Evolutionary conservation across 2,329 filamentous ascomycete species (phyloP).

Genomic region (Sporothrix mexicana): DNA sequence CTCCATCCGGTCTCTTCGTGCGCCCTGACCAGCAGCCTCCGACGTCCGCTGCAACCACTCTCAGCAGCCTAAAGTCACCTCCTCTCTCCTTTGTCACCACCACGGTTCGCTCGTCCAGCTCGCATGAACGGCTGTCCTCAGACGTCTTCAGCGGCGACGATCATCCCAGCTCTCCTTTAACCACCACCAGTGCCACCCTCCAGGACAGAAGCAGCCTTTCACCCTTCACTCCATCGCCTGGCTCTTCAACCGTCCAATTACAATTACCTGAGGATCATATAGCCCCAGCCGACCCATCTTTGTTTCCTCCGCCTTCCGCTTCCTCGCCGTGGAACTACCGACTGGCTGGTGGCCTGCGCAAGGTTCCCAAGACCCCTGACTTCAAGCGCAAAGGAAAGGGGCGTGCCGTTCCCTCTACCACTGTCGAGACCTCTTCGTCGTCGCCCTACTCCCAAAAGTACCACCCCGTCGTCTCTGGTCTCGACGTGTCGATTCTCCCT

Average conservation of each 20-base stretch:
- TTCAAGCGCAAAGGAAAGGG: constrained; percentile 49
- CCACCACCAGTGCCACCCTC: constrained; percentile 49
- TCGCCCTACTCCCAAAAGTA: constrained; percentile 26
- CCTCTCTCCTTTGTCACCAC: constrained; percentile 50
- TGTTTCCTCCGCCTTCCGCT: neutral
- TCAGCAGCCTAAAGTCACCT: constrained; percentile 49
- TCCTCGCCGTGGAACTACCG: constrained; percentile 59
- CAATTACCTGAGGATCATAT: constrained; percentile 46
- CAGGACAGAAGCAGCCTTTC: constrained; percentile 53
- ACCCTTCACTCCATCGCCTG: constrained; percentile 43
- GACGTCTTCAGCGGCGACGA: constrained; percentile 56
- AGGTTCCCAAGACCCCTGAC: constrained; percentile 55
- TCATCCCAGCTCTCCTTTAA: constrained; percentile 53
- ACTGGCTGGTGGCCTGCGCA: constrained; percentile 61
- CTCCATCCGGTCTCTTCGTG: constrained; percentile 33
- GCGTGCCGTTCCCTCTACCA: constrained; percentile 23
- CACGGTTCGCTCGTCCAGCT: constrained; percentile 52
- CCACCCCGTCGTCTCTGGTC: constrained; percentile 20
- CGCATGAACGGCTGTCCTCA: constrained; percentile 57
- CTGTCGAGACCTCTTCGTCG: neutral
- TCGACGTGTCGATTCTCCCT: constrained; percentile 39
- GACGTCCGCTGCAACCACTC: constrained; percentile 30
- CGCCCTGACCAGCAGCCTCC: constrained; percentile 37
- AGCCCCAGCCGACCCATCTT: constrained; percentile 36
- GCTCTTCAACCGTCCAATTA: constrained; percentile 46